Conservation (phyloP, 305 asterid genomes). For the Ilex paraguariensis region DNA sequence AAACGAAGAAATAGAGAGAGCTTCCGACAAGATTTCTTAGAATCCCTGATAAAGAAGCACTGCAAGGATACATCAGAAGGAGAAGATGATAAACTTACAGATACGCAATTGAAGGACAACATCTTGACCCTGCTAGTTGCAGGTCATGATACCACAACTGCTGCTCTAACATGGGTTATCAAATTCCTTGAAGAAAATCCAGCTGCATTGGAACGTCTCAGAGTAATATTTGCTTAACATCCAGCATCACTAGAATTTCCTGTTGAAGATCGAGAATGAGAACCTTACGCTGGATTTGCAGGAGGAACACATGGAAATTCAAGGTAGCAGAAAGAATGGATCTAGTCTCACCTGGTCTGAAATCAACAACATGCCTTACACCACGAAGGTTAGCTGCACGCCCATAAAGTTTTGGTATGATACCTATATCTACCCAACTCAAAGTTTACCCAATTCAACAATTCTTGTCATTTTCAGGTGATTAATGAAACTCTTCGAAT, state of each 20-base stretch:
- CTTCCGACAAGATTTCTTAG: slow-evolving; percentile 62
- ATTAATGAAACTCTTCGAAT: slow-evolving; percentile 68
- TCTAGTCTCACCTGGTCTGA: slow-evolving; percentile 78
- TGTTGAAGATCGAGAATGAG: not conserved
- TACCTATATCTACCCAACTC: too few relatives aligned
- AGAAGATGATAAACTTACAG: slow-evolving; percentile 67
- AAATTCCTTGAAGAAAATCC: slow-evolving; percentile 75
- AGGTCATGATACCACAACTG: slow-evolving; percentile 89
- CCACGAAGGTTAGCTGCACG: slow-evolving; percentile 44
- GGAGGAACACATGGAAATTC: slow-evolving; percentile 70
- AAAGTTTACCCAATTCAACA: too few relatives aligned
- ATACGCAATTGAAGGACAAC: slow-evolving; percentile 74
- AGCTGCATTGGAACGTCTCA: slow-evolving; percentile 49
- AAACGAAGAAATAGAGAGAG: slow-evolving; percentile 50
- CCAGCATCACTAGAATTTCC: slow-evolving; percentile 1
- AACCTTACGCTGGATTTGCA: slow-evolving; percentile 25
- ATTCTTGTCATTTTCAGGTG: slow-evolving; percentile 32
- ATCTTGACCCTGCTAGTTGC: slow-evolving; percentile 73
- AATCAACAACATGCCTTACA: slow-evolving; percentile 74
- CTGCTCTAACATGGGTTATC: slow-evolving; percentile 76
- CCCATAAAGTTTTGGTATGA: not conserved
- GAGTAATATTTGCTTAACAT: slow-evolving; percentile 34
- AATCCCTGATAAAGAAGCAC: slow-evolving; percentile 58
- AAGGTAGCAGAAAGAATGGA: slow-evolving; percentile 36
- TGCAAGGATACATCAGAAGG: slow-evolving; percentile 41